These are phyloP conservation scores for Catharanthus roseus DNA, from an alignment of 257 asterid genomes.

Conservation along the genomic window DNA sequence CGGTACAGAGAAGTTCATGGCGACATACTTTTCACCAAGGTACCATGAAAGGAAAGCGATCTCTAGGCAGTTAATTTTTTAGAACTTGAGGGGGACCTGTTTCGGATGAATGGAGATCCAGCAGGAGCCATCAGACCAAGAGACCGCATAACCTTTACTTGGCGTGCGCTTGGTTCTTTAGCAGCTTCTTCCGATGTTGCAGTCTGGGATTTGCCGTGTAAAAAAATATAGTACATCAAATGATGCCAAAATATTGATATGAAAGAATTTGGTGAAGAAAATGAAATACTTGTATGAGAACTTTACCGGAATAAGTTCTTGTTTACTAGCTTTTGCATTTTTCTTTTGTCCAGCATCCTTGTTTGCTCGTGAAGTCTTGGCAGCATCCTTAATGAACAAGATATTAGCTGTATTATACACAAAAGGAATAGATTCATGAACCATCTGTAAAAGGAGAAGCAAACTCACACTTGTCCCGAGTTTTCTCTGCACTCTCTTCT, in stretches of 20 bases:
- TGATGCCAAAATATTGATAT: not conserved
- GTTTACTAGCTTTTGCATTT: constrained; percentile 6
- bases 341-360: constrained; percentile 3
- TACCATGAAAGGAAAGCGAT: not conserved
- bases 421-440: not conserved
- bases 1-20: not conserved
- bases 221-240: constrained; percentile 4
- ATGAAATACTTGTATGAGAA: not conserved
- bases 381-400: not conserved
- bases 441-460: not conserved
- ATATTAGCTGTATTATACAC: not conserved
- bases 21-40: not conserved
- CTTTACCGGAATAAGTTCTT: constrained; percentile 1
- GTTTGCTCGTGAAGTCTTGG: not conserved
- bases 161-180: constrained; percentile 17
- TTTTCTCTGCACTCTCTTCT: not conserved
- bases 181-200: constrained; percentile 11
- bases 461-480: constrained; percentile 9
- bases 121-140: constrained; percentile 34
- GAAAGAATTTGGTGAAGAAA: constrained; percentile 4
- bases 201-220: constrained; percentile 12
- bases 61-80: not conserved
- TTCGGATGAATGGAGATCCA: constrained; percentile 28
- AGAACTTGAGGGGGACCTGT: not conserved
- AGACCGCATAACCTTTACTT: constrained; percentile 29